Evolutionary conservation across 148 eudicot genomes (phyloP).

Genomic region (Cornus suecica): DNA sequence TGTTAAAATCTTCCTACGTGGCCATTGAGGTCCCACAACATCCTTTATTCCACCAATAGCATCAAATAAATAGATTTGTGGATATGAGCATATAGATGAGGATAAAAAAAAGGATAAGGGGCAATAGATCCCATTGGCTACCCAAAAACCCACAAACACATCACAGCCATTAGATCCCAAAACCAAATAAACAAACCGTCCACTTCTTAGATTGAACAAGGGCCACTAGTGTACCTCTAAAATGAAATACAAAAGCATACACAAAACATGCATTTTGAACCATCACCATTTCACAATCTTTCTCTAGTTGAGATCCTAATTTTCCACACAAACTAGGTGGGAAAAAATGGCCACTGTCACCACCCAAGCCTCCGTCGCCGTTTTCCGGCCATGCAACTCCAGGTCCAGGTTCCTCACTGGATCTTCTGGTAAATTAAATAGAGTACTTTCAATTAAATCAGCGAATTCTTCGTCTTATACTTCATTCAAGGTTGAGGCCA

Average conservation of each 20-base stretch:
- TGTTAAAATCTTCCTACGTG: slow-evolving; percentile 1
- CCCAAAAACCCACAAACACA: slow-evolving; percentile 21
- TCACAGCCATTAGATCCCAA: slow-evolving; percentile 49
- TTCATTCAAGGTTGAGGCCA: slow-evolving; percentile 78
- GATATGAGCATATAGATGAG: slow-evolving; percentile 56
- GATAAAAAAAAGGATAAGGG: slow-evolving; percentile 78
- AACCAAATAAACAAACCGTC: slow-evolving; percentile 30
- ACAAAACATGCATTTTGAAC: slow-evolving; percentile 14
- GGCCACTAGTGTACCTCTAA: slow-evolving; percentile 43
- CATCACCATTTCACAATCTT: neutral
- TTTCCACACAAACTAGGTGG: slow-evolving; percentile 13
- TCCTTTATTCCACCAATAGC: slow-evolving; percentile 37
- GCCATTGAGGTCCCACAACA: slow-evolving; percentile 24
- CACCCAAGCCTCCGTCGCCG: slow-evolving; percentile 77
- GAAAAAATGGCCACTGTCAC: slow-evolving; percentile 74
- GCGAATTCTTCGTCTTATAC: slow-evolving; percentile 27
- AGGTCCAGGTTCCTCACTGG: slow-evolving; percentile 58
- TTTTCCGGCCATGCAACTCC: slow-evolving; percentile 66
- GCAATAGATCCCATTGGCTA: slow-evolving; percentile 38
- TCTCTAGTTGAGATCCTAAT: neutral
- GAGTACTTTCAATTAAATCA: slow-evolving; percentile 39
- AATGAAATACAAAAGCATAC: slow-evolving; percentile 27
- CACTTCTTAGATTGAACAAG: slow-evolving; percentile 28
- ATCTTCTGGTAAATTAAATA: slow-evolving; percentile 58
- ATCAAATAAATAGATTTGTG: slow-evolving; percentile 49